These are phyloP conservation scores for Onygena corvina DNA, from an alignment of 2,329 filamentous ascomycete species.

Conservation along the genomic window DNA sequence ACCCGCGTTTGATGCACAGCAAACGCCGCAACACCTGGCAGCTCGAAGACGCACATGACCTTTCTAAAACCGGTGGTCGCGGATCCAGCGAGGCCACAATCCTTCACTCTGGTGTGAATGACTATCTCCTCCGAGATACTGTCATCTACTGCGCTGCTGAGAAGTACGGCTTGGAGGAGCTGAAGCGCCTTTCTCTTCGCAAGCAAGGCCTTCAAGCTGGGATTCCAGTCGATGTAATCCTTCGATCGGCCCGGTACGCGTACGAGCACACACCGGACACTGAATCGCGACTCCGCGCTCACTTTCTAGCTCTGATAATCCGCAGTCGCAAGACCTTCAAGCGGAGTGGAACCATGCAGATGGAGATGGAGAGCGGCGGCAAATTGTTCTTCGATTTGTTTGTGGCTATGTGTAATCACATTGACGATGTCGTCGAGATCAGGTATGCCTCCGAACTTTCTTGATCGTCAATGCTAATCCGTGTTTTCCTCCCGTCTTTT, in stretches of 20 bases:
- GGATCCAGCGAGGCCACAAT: constrained; percentile 62
- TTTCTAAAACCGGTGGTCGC: constrained; percentile 46
- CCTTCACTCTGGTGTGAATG: constrained; percentile 60
- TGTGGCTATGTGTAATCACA: constrained; percentile 95
- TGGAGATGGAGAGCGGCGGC: constrained; percentile 90
- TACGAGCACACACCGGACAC: constrained; percentile 90
- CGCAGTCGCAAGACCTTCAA: constrained; percentile 95
- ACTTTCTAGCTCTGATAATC: constrained; percentile 95
- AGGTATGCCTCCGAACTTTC: constrained; percentile 45
- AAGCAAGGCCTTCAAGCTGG: constrained; percentile 91
- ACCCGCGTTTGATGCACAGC: constrained; percentile 75
- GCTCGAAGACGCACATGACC: constrained; percentile 59
- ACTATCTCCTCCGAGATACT: constrained; percentile 77
- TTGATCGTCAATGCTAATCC: constrained; percentile 13
- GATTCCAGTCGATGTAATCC: constrained; percentile 82
- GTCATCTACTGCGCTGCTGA: constrained; percentile 89
- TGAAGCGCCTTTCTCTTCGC: constrained; percentile 80
- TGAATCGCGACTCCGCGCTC: constrained; percentile 84
- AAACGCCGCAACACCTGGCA: constrained; percentile 78
- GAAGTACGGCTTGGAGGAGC: constrained; percentile 78
- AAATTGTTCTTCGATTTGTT: constrained; percentile 98
- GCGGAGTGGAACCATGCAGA: constrained; percentile 96
- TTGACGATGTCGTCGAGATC: constrained; percentile 87
- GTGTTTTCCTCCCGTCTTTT: constrained; percentile 8
- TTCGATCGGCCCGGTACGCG: constrained; percentile 85